Evolutionary conservation across 345 rosid genomes (phyloP).

Genomic region (Draba incana): DNA sequence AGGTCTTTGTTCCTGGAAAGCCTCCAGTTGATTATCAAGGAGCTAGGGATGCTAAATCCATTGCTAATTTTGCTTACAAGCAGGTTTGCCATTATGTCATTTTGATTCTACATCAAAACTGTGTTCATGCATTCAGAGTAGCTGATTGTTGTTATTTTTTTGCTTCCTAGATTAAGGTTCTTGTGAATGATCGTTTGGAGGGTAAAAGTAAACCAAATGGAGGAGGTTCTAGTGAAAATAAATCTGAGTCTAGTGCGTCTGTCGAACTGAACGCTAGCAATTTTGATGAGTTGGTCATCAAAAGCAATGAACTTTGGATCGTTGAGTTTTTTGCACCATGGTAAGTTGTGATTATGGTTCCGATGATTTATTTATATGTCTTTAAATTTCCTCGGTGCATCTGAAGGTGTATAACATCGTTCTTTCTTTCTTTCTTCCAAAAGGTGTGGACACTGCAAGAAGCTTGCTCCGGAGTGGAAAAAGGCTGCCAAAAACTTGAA

Average conservation of each 20-base stretch:
- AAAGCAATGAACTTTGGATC: constrained; percentile 97
- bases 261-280: constrained; percentile 76
- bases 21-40: constrained; percentile 95
- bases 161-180: constrained; percentile 65
- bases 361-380: constrained; percentile 9
- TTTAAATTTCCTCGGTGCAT: constrained; percentile 4
- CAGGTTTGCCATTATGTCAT: constrained; percentile 86
- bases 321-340: constrained; percentile 99
- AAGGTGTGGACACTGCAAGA: constrained; percentile 99
- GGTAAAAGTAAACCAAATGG: constrained; percentile 70
- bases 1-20: constrained; percentile 90
- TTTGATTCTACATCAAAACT: no score
- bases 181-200: constrained; percentile 83
- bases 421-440: neutral
- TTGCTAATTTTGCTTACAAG: constrained; percentile 74
- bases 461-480: constrained; percentile 98
- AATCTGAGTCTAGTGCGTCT: constrained; percentile 75
- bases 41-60: constrained; percentile 91
- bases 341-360: constrained; percentile 48
- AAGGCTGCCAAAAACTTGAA: constrained; percentile 89
- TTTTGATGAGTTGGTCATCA: constrained; percentile 90
- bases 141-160: constrained; percentile 21
- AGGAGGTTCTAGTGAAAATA: constrained; percentile 54
- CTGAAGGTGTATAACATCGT: constrained; percentile 15
- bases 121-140: neutral